phyloP scores from a whole-genome alignment of 257 asterid genomes.

The Nicotiana noctiflora region DNA sequence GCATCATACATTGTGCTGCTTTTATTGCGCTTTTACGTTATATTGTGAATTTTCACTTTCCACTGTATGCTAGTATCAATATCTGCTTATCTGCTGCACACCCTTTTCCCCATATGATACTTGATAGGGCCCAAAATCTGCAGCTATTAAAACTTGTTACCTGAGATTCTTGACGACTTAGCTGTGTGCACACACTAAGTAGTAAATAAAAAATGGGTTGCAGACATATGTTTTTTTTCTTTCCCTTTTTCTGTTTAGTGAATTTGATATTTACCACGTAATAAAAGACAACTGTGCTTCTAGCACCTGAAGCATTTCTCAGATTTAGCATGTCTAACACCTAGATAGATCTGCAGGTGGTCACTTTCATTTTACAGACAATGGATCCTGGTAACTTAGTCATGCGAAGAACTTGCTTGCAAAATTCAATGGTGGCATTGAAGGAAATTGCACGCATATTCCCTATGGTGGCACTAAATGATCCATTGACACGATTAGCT shows the following conservation, averaged over 20 bases:
- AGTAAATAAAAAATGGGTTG: not conserved
- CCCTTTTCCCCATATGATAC: not conserved
- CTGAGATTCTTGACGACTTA: not conserved
- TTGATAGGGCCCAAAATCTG: not conserved
- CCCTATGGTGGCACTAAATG: constrained; percentile 86
- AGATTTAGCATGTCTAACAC: constrained; percentile 46
- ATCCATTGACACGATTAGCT: constrained; percentile 69
- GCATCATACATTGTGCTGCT: not conserved
- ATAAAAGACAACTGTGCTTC: constrained; percentile 1
- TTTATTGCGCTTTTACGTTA: not conserved
- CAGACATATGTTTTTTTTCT: not conserved
- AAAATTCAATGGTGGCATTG: constrained; percentile 65
- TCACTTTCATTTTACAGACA: constrained; percentile 76
- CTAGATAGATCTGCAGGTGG: constrained; percentile 95
- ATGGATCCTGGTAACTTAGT: constrained; percentile 92
- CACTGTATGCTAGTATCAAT: not conserved
- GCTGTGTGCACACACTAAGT: not conserved
- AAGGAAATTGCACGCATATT: constrained; percentile 75
- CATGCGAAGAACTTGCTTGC: constrained; percentile 74
- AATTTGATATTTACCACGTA: not conserved
- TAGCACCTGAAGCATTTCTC: not conserved
- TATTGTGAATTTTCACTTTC: not conserved
- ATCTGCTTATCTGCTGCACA: not conserved
- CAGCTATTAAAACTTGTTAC: not conserved
- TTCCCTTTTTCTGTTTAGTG: not conserved